Conservation (phyloP, 129 eudicot genomes). For the sunflower (Helianthus annuus) region DNA sequence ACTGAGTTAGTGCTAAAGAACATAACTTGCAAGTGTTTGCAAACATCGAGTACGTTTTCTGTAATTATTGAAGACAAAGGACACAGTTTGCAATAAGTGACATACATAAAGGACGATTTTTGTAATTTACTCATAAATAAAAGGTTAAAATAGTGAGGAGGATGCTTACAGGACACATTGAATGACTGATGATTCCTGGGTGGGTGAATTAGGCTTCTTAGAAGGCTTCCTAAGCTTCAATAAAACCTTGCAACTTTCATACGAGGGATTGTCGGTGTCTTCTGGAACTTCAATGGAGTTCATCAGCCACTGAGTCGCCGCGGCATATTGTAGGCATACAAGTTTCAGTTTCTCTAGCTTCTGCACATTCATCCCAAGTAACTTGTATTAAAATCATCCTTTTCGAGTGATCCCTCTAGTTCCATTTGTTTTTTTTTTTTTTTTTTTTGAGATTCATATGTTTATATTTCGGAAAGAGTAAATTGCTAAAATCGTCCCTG, state of each 20-base stretch:
- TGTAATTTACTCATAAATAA: too few species aligned
- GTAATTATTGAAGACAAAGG: too few species aligned
- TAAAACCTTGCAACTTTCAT: slow-evolving; percentile 47
- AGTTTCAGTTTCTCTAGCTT: slow-evolving; percentile 87
- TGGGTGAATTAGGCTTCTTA: slow-evolving; percentile 47
- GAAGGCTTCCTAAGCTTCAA: slow-evolving; percentile 56
- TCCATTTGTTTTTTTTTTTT: background rate
- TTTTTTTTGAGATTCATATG: background rate
- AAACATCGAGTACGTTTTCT: too few species aligned
- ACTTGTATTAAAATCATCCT: background rate
- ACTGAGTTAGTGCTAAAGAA: too few species aligned
- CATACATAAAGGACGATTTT: too few species aligned
- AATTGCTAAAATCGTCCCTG: too few species aligned
- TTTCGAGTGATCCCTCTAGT: background rate
- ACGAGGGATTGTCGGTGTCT: slow-evolving; percentile 11
- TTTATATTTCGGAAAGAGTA: slow-evolving; percentile 5
- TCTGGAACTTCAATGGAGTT: slow-evolving; percentile 59
- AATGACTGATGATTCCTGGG: slow-evolving; percentile 56
- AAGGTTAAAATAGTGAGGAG: background rate
- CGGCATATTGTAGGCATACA: slow-evolving; percentile 91
- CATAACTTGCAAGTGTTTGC: too few species aligned
- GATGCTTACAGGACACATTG: slow-evolving; percentile 66
- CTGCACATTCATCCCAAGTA: slow-evolving; percentile 44
- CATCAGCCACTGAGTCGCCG: slow-evolving; percentile 86
- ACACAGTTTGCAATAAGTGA: too few species aligned